Evolutionary conservation across 1,284 basidiomycete genomes (phyloP), one percentile per base, ranked within the genome.

Genomic region (Sanghuangporus baumii): DNA sequence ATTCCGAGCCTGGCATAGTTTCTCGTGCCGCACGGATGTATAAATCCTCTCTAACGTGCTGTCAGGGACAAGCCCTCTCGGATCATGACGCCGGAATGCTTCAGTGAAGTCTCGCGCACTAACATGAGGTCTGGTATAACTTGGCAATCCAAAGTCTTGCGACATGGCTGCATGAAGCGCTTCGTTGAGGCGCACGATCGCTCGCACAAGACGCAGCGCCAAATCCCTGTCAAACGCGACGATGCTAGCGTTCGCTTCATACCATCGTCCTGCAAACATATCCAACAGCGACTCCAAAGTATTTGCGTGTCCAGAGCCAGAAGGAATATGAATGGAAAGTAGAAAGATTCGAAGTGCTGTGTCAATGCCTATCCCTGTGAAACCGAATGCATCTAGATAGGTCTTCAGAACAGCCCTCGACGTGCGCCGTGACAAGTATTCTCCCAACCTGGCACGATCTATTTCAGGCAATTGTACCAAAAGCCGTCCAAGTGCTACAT

Each of bases 301-400:
- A 55, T 71, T 78, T 51, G 76, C 70, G 64, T 78, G 77, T 56
- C 79, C 77, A 3, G 73, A 68, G 51, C 85, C 83, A 26, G 78
- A 72, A 14, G 93, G 87, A 41, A 94, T 74, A 69, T 90, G 82
- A 59, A 98, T 73, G 23, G 94, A 87, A 69, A 94, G 83, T 61
- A 98, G 75, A 76, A 98, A 94, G 56, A 90, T 84, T 46, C 97
- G 86, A 61, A 99, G 78, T 3, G 95, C 94, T 63, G 89, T 88
- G 76, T 98, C 95, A 66, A 98, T 86, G 65, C 91, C 81, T 50
- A 97, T 78, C 2, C 91, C 89, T 0, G 81, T 77, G 70, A 97
- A 91, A 16, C 91, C 87, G 75, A 98, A 97, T 62, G 84, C 85
- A 69, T 93, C 92, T 59, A 98, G 79, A 74, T 91, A 99, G 7